Percentiles rank a stretch among this genome's conserved stretches.
Evolutionary conservation across 106 monocot genomes (phyloP).

Genomic region (Cymbidium sinense): DNA sequence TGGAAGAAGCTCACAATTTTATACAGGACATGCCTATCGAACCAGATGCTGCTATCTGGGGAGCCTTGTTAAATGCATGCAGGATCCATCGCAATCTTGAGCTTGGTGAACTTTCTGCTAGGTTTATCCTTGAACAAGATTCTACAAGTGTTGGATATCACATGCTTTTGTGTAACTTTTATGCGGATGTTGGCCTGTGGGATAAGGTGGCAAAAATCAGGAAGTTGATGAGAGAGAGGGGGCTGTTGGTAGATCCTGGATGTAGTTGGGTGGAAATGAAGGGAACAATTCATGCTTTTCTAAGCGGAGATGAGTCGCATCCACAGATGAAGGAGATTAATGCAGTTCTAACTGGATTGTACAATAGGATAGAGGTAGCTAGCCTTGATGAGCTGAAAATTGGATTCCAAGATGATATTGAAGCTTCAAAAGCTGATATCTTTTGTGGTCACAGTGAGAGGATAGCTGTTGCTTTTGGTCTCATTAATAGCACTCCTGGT

Average conservation of each 20-base stretch:
- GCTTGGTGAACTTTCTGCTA: constrained; percentile 72
- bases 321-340: constrained; percentile 74
- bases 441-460: constrained; percentile 98
- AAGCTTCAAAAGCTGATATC: constrained; percentile 68
- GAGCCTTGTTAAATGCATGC: constrained; percentile 85
- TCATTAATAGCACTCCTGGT: constrained; percentile 72
- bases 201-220: constrained; percentile 57
- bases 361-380: constrained; percentile 41
- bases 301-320: constrained; percentile 70
- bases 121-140: constrained; percentile 53
- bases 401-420: constrained; percentile 19
- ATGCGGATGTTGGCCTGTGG: constrained; percentile 58
- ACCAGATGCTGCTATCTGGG: constrained; percentile 78
- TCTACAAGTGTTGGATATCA: constrained; percentile 46
- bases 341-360: constrained; percentile 44
- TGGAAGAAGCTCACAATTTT: constrained; percentile 56
- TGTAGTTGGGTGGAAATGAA: constrained; percentile 92
- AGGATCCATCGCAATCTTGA: constrained; percentile 49
- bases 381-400: constrained; percentile 27
- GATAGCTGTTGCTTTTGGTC: constrained; percentile 71
- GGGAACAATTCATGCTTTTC: constrained; percentile 71
- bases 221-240: constrained; percentile 63
- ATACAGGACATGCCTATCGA: constrained; percentile 65
- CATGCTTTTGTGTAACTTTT: constrained; percentile 63
- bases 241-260: constrained; percentile 56